A percentile compares a stretch with the other conserved stretches of the same genome.
These are phyloP conservation scores for Boletus rubescentipes DNA, from an alignment of 768 basidiomycete species.

Conservation along the genomic window DNA sequence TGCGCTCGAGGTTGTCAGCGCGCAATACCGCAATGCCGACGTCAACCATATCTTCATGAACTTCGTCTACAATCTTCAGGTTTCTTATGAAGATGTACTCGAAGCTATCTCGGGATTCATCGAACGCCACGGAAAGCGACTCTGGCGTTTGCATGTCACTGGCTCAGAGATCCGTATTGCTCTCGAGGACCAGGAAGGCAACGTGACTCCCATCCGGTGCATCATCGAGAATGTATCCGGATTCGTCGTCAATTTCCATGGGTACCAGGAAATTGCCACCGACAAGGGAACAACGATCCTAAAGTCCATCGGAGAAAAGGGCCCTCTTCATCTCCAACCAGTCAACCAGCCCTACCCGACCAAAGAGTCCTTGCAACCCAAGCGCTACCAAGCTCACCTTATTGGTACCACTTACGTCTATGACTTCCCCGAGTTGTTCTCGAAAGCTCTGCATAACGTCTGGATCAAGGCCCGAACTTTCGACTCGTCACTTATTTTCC, in stretches of 20 bases:
- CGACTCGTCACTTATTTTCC: conserved; percentile 66
- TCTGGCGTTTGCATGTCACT: conserved; percentile 98
- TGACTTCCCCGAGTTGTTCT: conserved; percentile 99
- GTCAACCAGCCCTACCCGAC: conserved; percentile 93
- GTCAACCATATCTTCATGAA: conserved; percentile 99
- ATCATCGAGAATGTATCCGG: conserved; percentile 99
- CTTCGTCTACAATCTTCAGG: conserved; percentile 95
- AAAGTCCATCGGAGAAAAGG: conserved; percentile 98
- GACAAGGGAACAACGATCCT: conserved; percentile 94
- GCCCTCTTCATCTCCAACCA: conserved; percentile 93
- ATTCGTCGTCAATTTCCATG: conserved; percentile 97
- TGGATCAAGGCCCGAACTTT: conserved; percentile 74
- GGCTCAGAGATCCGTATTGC: conserved; percentile 96
- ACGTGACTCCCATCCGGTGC: conserved; percentile 93
- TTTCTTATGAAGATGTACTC: conserved; percentile 95
- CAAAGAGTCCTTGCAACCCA: conserved; percentile 97
- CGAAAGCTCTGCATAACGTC: conserved; percentile 91
- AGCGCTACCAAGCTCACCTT: conserved; percentile 98
- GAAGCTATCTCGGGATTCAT: conserved; percentile 99
- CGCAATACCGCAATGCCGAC: conserved; percentile 87
- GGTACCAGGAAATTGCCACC: conserved; percentile 96
- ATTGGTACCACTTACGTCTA: conserved; percentile 99
- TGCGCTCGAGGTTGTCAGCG: conserved; percentile 90
- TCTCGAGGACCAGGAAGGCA: conserved; percentile 93
- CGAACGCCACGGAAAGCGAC: conserved; percentile 95